Conservation (phyloP, 106 monocot species). For the Posidonia australis region DNA sequence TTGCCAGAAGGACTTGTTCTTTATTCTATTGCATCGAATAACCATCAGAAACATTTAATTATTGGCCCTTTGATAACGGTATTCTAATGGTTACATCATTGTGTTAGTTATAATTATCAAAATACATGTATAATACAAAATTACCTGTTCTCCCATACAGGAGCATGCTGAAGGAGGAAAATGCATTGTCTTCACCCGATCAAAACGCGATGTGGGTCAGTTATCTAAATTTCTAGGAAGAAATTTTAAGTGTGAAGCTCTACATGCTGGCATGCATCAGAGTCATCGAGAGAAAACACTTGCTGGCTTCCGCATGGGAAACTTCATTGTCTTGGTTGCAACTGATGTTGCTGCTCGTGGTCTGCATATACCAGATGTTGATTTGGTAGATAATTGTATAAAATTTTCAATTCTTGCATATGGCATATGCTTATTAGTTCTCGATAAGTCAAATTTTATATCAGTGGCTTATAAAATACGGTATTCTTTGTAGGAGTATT, state of each 20-base stretch:
- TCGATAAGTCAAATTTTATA: too few relatives aligned
- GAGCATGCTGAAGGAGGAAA: conserved; percentile 9
- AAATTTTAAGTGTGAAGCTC: neutral
- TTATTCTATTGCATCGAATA: conserved; percentile 11
- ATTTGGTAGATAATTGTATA: neutral
- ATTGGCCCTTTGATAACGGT: conserved; percentile 9
- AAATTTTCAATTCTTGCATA: neutral
- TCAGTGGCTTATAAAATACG: too few relatives aligned
- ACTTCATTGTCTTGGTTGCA: conserved; percentile 8
- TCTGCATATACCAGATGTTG: conserved; percentile 9
- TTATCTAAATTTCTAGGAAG: conserved; percentile 4
- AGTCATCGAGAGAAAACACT: neutral
- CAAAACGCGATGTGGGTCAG: conserved; percentile 2
- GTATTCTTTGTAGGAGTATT: too few relatives aligned
- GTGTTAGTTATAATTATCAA: neutral
- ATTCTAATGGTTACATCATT: conserved; percentile 2
- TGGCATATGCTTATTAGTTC: neutral
- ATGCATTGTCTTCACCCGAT: conserved; percentile 9
- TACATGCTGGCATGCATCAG: conserved; percentile 9
- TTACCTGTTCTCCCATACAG: neutral
- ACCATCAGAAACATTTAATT: neutral
- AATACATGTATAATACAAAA: neutral
- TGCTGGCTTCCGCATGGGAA: conserved; percentile 5
- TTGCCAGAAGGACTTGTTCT: conserved; percentile 7
- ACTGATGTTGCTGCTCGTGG: conserved; percentile 13